Percentiles rank a stretch among this genome's conserved stretches.
Conservation (phyloP, 495 filamentous ascomycete species). For the Penicillium robsamsonii region DNA sequence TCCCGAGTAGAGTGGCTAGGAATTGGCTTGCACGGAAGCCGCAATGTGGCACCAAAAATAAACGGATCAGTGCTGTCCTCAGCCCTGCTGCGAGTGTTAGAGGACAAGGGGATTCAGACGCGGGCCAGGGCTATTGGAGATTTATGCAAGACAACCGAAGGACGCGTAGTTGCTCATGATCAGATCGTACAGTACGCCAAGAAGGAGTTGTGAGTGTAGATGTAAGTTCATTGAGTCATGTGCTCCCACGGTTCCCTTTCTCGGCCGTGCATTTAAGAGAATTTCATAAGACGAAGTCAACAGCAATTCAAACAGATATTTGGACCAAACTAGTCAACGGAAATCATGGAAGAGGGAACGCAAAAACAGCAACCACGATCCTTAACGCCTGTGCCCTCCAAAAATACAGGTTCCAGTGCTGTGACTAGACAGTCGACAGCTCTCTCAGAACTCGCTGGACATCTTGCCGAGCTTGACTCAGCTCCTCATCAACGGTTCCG, state of each 20-base stretch:
- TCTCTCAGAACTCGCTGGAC: slow-evolving; percentile 45
- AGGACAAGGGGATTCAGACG: slow-evolving; percentile 19
- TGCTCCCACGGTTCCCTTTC: not conserved
- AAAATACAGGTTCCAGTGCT: not conserved
- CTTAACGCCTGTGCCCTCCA: not conserved
- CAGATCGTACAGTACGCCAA: slow-evolving; percentile 21
- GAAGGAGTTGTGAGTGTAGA: slow-evolving; percentile 3
- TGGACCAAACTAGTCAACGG: not conserved
- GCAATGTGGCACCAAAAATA: slow-evolving; percentile 31
- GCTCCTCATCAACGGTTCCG: slow-evolving; percentile 43
- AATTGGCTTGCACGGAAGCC: slow-evolving; percentile 49
- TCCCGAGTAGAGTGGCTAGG: slow-evolving; percentile 47
- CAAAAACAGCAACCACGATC: not conserved
- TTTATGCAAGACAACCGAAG: slow-evolving; percentile 21
- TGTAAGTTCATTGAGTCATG: not conserved
- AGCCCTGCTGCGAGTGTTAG: slow-evolving; percentile 31
- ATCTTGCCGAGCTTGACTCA: slow-evolving; percentile 45
- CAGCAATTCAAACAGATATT: not conserved
- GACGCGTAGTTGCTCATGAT: slow-evolving; percentile 24
- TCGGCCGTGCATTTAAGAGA: not conserved
- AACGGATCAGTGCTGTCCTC: slow-evolving; percentile 30
- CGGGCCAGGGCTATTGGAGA: slow-evolving; percentile 17
- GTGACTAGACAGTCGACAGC: slow-evolving; percentile 11
- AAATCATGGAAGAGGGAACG: not conserved
- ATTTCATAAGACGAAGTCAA: not conserved